phyloP scores from a whole-genome alignment of 2,329 filamentous ascomycete genomes.

The Fusarium sp. region DNA sequence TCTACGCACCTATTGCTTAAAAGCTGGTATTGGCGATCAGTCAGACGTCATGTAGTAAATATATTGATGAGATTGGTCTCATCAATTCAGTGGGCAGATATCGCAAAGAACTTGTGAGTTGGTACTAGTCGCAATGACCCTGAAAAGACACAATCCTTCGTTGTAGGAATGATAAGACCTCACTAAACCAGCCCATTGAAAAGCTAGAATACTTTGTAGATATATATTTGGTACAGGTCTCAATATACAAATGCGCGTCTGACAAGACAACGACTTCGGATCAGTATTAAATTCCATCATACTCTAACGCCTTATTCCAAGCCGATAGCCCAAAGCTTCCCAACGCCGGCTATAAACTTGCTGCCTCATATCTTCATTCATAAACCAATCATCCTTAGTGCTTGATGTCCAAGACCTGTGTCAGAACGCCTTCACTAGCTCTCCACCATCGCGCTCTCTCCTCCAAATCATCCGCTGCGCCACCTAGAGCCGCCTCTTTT shows the following conservation, averaged over 20 bases:
- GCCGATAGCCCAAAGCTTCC: constrained; percentile 6
- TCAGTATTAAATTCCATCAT: constrained; percentile 1
- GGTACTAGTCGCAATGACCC: too few relatives aligned
- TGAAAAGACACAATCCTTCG: too few relatives aligned
- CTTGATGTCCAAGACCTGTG: constrained; percentile 73
- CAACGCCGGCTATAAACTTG: constrained; percentile 32
- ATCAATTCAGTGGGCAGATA: too few relatives aligned
- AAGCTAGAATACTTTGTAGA: background rate
- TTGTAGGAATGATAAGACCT: too few relatives aligned
- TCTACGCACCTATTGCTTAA: constrained; percentile 56
- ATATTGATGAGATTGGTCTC: too few relatives aligned
- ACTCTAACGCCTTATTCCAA: constrained; percentile 36
- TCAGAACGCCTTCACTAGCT: constrained; percentile 76
- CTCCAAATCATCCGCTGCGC: constrained; percentile 80
- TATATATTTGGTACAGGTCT: background rate
- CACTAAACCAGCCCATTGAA: too few relatives aligned
- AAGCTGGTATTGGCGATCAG: too few relatives aligned
- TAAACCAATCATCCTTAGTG: constrained; percentile 46
- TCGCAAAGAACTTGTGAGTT: too few relatives aligned
- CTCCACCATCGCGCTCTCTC: constrained; percentile 82
- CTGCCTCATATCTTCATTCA: constrained; percentile 1
- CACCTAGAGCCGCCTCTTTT: constrained; percentile 76
- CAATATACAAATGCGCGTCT: background rate
- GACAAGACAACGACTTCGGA: background rate
- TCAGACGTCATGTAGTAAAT: too few relatives aligned